Base-by-base conservation (phyloP, 225 moss, liverwort and hornwort genomes). In the Pleurozium schreberi region DNA sequence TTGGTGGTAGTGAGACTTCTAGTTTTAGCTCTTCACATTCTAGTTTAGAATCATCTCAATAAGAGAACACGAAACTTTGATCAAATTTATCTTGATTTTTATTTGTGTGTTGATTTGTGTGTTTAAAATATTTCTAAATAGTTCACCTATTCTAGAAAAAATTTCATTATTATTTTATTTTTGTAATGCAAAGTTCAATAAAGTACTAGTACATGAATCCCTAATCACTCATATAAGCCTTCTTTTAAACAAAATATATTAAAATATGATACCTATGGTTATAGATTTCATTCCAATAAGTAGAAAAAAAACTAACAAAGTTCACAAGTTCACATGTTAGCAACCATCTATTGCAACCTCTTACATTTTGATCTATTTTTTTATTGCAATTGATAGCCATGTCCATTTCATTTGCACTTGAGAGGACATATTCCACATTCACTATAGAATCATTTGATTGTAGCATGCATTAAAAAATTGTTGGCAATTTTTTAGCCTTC, bases 291-390 rank as follows among this genome's bases (percentile, higher is more conserved):
- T 11, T 74, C 18, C 2, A 17, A 28, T 17, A 43, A 45, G 9
- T 28, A 3, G n/a, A 8, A 2, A 30, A 43, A 47, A 30, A 31
- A 30, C 31, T 6, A 30, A 2, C 7, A 30, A 1, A 30, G 8
- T 6, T 70, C 2, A 27, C 14, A 42, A 42, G 5, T 5, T 27
- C 6, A 0, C 16, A 0, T 47, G 0, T 0, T 30, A 28, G 4
- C 74, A 74, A 31, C 6, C 6, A 2, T 47, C 1, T 18, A 30
- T 73, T 42, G 9, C 43, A 43, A 71, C 9, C 5, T 28, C 8
- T 2, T 42, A 14, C 0, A 0, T 42, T 42, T 0, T 42, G 3
- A 26, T 42, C 26, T 70, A 43, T n/a, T 71, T 15, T 3, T 42
- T 43, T 0, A 71, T 43, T 71, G 17, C 28, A 43, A 27, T 71